phyloP scores from a whole-genome alignment of 345 rosid species.

The Salix brachista region DNA sequence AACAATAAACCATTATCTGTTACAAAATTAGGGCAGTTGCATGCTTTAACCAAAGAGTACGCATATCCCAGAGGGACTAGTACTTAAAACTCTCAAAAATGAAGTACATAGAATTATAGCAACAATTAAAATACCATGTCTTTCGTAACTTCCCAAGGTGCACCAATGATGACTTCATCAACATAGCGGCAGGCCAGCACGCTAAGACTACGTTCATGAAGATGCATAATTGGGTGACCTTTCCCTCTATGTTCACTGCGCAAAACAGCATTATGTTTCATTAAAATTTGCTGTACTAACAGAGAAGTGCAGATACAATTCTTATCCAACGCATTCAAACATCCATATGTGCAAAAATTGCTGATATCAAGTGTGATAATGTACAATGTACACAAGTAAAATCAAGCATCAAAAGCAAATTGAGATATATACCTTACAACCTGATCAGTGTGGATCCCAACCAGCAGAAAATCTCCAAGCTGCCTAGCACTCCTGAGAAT shows the following conservation, averaged over 20 bases:
- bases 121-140: conserved; percentile 58
- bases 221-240: conserved; percentile 77
- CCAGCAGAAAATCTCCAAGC: conserved; percentile 91
- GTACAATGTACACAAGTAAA: conserved; percentile 4
- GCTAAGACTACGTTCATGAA: conserved; percentile 86
- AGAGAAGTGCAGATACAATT: not conserved
- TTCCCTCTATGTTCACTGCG: conserved; percentile 76
- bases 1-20: not conserved
- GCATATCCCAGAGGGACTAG: not conserved
- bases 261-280: conserved; percentile 5
- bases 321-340: not conserved
- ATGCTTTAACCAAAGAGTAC: not conserved
- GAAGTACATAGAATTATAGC: not conserved
- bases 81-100: not conserved
- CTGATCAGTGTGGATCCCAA: conserved; percentile 83
- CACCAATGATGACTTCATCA: conserved; percentile 96
- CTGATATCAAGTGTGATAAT: not conserved
- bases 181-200: conserved; percentile 92
- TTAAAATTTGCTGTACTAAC: not conserved
- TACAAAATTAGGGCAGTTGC: not conserved
- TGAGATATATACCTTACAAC: conserved; percentile 59
- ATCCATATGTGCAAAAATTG: not conserved
- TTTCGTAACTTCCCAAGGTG: conserved; percentile 87
- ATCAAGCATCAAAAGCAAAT: not conserved
- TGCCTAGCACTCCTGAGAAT: conserved; percentile 83